Base-by-base conservation (phyloP, 1,284 basidiomycete species). In the Schizophyllum commune region DNA sequence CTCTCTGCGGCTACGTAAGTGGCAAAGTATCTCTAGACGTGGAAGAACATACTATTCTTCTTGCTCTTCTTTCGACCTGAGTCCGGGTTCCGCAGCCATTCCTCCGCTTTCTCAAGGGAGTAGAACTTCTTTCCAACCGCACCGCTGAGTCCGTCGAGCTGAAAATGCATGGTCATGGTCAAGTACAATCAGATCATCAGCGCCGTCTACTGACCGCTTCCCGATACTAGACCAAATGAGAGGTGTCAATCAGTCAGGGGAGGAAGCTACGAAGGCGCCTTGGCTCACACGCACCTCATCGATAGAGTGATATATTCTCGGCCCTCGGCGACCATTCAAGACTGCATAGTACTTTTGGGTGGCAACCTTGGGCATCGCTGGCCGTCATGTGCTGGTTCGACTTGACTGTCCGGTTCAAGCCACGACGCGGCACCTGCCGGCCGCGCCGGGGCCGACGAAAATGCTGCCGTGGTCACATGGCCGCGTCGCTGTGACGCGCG, bases 291-390 rank as follows among this genome's bases (percentile, higher is more conserved):
- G 65, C 58, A 77, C 78, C 69, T 79, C 73, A 27, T 71, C 67
- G 76, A 78, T 79, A n/a, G 70, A 72, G 5, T 68, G 60, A 51
- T 81, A 81, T 52, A 81, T 75, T 55, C 69, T 67, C 0, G 74
- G 70, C 4, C 79, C 79, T 58, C 73, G 64, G 8, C 76, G 70
- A 3, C 79, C 79, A n/a, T 73, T 67, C 57, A 70, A 69, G 1
- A 80, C 79, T 4, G 78, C 79, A 32, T 80, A 80, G 60, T 69
- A 79, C 62, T 79, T 80, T 19, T 15, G 39, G 9, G 39, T 47
- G 39, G 39, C 39, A 11, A 17, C 39, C 39, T 47, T 47, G 39
- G 39, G 39, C 39, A 47, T 47, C 2, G 39, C 17, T 17, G 13
- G 39, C 13, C 13, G 39, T 47, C 39, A 47, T 47, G 39, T 47